phyloP scores from a whole-genome alignment of 495 filamentous ascomycete species.

The Hypoxylon trugodes region DNA sequence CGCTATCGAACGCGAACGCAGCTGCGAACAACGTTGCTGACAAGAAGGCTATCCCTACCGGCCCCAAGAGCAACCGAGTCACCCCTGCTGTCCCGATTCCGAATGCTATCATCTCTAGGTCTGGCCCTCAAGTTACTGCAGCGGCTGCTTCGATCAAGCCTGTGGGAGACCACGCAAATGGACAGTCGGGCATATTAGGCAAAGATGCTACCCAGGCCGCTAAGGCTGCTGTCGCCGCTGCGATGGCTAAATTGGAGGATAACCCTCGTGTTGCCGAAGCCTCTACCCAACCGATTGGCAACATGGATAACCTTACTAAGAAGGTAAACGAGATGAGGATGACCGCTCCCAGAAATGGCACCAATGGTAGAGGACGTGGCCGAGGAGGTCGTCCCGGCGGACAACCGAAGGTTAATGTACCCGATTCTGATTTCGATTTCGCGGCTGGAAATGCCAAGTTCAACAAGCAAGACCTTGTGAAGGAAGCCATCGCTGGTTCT shows the following conservation, averaged over 20 bases:
- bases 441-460: constrained; percentile 93
- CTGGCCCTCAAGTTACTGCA: constrained; percentile 44
- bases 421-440: constrained; percentile 92
- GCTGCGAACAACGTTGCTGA: constrained; percentile 46
- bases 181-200: constrained; percentile 43
- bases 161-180: constrained; percentile 46
- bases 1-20: constrained; percentile 44
- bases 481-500: constrained; percentile 86
- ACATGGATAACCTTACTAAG: constrained; percentile 79
- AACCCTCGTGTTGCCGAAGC: constrained; percentile 51
- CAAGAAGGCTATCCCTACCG: constrained; percentile 62
- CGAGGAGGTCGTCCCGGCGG: constrained; percentile 67
- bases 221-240: constrained; percentile 84
- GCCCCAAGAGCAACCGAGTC: constrained; percentile 65
- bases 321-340: constrained; percentile 90
- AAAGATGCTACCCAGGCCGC: constrained; percentile 84
- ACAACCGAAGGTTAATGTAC: constrained; percentile 81
- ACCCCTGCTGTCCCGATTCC: constrained; percentile 69
- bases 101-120: constrained; percentile 67
- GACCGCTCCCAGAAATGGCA: constrained; percentile 58
- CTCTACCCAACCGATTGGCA: constrained; percentile 51
- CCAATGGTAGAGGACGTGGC: constrained; percentile 51
- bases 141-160: constrained; percentile 46
- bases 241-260: constrained; percentile 83
- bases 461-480: constrained; percentile 94